These are phyloP conservation scores for Trichomonas tenax DNA, from an alignment of 208 protist species.

Conservation along the genomic window DNA sequence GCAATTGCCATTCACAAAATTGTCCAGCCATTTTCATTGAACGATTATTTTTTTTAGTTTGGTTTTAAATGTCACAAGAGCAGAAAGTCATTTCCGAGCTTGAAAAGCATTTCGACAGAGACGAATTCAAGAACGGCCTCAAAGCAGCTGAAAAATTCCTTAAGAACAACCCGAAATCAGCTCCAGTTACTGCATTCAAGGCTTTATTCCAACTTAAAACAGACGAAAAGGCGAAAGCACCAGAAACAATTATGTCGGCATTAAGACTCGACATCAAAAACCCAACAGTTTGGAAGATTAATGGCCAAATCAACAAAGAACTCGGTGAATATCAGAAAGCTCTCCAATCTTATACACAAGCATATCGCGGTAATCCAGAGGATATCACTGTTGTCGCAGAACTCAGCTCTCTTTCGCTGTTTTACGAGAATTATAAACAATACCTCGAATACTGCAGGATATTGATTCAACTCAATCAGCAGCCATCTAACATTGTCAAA, in stretches of 20 bases:
- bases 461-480: background rate
- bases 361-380: background rate
- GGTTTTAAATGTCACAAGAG: background rate
- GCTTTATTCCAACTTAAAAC: background rate
- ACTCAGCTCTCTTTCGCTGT: background rate
- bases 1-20: no score
- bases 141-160: background rate
- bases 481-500: background rate
- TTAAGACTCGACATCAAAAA: background rate
- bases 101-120: background rate
- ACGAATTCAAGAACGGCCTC: background rate
- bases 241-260: background rate
- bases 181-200: background rate
- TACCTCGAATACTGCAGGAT: background rate
- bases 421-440: background rate
- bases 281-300: background rate
- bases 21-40: background rate
- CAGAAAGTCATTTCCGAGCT: background rate
- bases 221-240: background rate
- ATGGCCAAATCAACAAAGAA: background rate
- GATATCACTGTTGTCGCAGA: background rate
- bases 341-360: background rate
- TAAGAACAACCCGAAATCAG: background rate
- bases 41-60: background rate
- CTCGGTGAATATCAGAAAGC: conserved; percentile 3